Base-by-base conservation (phyloP, 352 stramenopile genomes). In the Phytophthora tentaculata region DNA sequence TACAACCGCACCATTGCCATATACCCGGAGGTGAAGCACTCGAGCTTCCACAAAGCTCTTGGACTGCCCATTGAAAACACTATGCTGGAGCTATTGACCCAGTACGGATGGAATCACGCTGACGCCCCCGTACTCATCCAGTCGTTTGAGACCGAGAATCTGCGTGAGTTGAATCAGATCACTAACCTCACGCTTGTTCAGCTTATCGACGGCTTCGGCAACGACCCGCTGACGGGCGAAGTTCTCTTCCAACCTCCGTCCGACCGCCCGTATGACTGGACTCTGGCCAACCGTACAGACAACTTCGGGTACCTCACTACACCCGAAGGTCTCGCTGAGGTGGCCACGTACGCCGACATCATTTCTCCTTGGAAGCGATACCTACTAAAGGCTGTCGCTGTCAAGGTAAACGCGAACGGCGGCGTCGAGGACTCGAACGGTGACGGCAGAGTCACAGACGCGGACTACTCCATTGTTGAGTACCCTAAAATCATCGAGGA, bases 11-110 rank as follows among this genome's bases (percentile, higher is more conserved):
- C 76, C 19, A 80, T 94, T 20, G 89, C 90, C 26, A 89, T 98
- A 54, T 97, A 97, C 71, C 80, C 83, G 3, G 92, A 98, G 77
- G 81, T 92, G 32, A 98, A 97, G 71, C 81, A 97, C 67, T 84
- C 82, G 60, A 94, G 75, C 51, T 91, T 91, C 71, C 75, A 92
- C 75, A 75, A 84, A 55, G 64, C 76, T 7, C 63, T 96, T 0
- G 81, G 86, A 2, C 66, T 97, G 7, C 79, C 87, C 14, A 73
- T 97, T 16, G 84, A 95, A 24, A 84, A 95, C 59, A 84, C 86
- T 44, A 69, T 97, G 56, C 66, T 97, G 5, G 76, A 81, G 29
- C 64, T 91, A 53, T 75, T 97, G 19, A 79, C 87, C 8, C 70
- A 79, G 39, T 84, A 79, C 32, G 85, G 83, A n/a, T 93, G 83